phyloP scores from a whole-genome alignment of 176 grass and related monocot species.

The Oryza nivara region DNA sequence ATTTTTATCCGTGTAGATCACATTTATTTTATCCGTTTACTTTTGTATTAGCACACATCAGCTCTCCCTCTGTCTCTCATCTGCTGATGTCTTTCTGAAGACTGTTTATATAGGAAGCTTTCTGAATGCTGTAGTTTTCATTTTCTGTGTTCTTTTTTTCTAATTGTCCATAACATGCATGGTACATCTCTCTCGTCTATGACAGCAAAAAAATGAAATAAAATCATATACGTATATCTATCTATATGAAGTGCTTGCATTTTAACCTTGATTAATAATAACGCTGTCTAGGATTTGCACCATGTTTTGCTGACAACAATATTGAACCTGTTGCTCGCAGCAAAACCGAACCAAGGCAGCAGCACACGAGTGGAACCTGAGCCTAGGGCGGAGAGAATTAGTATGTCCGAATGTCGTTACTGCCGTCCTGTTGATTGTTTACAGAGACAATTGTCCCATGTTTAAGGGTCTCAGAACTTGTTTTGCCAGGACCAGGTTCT shows the following conservation, averaged over 20 bases:
- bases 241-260: neutral
- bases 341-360: constrained; percentile 14
- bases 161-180: neutral
- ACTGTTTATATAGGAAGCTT: neutral
- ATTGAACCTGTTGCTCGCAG: constrained; percentile 40
- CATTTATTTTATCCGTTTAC: constrained; percentile 8
- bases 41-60: constrained; percentile 10
- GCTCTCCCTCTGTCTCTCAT: constrained; percentile 26
- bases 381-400: constrained; percentile 30
- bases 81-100: constrained; percentile 22
- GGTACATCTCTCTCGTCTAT: constrained; percentile 2
- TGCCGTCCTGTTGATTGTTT: neutral
- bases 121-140: neutral
- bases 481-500: constrained; percentile 18
- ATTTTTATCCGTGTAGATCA: neutral
- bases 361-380: constrained; percentile 46
- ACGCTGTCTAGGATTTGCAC: neutral
- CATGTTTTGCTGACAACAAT: constrained; percentile 5
- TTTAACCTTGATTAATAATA: neutral
- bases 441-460: constrained; percentile 36
- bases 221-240: no score
- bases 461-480: constrained; percentile 27
- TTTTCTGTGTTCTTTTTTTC: neutral
- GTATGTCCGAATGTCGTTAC: constrained; percentile 31
- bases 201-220: no score